Conservation (phyloP, 2,329 filamentous ascomycete species). For the Pochonia chlamydosporia region DNA sequence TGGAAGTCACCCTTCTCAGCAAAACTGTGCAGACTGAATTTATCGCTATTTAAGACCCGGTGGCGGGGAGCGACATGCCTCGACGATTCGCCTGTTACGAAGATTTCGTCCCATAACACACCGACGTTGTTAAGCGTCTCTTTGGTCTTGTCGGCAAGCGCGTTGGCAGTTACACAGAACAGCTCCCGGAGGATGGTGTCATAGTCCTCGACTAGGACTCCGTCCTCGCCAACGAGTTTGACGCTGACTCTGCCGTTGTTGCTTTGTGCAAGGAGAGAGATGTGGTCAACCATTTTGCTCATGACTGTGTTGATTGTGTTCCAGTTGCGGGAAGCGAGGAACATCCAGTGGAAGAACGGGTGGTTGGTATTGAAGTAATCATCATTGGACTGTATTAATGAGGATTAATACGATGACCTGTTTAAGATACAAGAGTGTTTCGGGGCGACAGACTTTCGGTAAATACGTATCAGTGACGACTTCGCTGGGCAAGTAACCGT, state of each 20-base stretch:
- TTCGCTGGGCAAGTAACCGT: constrained; percentile 63
- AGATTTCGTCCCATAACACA: constrained; percentile 68
- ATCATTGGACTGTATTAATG: constrained; percentile 13
- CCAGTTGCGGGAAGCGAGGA: constrained; percentile 77
- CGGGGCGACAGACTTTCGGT: constrained; percentile 43
- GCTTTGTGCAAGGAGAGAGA: constrained; percentile 45
- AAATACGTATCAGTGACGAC: constrained; percentile 77
- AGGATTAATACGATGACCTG: too few species aligned
- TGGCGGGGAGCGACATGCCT: background rate
- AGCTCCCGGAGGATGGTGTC: constrained; percentile 74
- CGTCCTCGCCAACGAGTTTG: constrained; percentile 46
- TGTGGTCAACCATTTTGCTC: constrained; percentile 64
- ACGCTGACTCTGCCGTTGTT: constrained; percentile 29
- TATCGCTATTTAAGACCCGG: constrained; percentile 10
- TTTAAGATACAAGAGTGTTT: background rate
- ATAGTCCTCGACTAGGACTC: constrained; percentile 61
- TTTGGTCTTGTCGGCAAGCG: constrained; percentile 62
- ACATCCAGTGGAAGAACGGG: constrained; percentile 82
- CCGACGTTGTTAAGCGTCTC: constrained; percentile 59
- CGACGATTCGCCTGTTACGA: constrained; percentile 51
- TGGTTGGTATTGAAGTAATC: constrained; percentile 74
- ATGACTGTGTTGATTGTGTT: constrained; percentile 60
- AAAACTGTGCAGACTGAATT: constrained; percentile 24
- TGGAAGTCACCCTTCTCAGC: constrained; percentile 38
- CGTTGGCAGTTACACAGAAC: constrained; percentile 72